Conservation (phyloP, 768 basidiomycete genomes). For the Boletus tylopilopsis region DNA sequence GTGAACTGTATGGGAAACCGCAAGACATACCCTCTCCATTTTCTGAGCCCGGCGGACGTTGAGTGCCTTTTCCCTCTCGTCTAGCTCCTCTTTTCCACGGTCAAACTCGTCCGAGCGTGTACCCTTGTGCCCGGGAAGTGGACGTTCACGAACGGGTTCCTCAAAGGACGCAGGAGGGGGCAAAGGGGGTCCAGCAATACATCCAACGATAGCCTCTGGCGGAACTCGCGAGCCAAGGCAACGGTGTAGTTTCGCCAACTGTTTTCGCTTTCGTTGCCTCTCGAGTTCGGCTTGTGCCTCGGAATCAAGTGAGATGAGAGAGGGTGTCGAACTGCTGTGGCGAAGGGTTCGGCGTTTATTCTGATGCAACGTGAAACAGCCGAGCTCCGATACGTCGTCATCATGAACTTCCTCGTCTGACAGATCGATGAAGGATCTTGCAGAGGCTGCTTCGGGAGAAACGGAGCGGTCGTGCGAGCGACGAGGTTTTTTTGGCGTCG, state of each 20-base stretch:
- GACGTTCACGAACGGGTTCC: constrained; percentile 34
- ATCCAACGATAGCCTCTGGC: constrained; percentile 58
- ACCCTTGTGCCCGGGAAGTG: constrained; percentile 48
- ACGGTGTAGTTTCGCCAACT: constrained; percentile 77
- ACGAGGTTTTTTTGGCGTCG: neutral
- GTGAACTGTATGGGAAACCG: neutral
- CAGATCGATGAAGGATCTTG: constrained; percentile 56
- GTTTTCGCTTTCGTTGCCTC: constrained; percentile 66
- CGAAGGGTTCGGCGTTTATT: constrained; percentile 20
- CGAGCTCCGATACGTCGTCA: constrained; percentile 32
- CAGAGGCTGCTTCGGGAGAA: constrained; percentile 24
- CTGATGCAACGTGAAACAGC: constrained; percentile 27
- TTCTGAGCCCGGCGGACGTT: constrained; percentile 79
- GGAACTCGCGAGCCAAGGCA: constrained; percentile 84
- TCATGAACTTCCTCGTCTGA: constrained; percentile 54
- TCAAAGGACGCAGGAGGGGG: constrained; percentile 29
- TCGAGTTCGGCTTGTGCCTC: constrained; percentile 59
- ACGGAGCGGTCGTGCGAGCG: constrained; percentile 9
- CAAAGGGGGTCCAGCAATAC: constrained; percentile 30
- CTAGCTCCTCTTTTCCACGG: constrained; percentile 65
- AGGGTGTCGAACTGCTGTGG: constrained; percentile 40
- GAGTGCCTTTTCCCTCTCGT: constrained; percentile 70
- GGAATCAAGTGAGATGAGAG: constrained; percentile 44
- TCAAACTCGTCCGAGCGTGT: constrained; percentile 52
- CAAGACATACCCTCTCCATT: constrained; percentile 71